Conservation (phyloP, 2,329 filamentous ascomycete species). For the Stromatinia cepivora region DNA sequence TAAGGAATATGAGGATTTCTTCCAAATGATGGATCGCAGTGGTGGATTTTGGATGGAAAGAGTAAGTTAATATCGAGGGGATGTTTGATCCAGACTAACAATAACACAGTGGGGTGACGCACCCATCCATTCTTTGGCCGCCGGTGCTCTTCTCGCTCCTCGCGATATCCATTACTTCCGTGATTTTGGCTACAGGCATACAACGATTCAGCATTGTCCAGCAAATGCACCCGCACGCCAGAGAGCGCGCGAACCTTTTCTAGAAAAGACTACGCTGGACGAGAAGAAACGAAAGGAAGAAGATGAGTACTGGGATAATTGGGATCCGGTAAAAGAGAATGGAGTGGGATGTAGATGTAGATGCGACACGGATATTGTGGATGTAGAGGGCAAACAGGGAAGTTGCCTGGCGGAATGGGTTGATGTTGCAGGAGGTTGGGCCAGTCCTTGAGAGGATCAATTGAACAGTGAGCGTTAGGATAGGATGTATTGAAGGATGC, state of each 20-base stretch:
- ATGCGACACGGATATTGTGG: constrained; percentile 95
- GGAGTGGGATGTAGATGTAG: constrained; percentile 94
- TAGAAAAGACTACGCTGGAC: constrained; percentile 78
- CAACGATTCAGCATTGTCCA: constrained; percentile 97
- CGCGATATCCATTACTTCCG: constrained; percentile 97
- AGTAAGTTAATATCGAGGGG: constrained; percentile 53
- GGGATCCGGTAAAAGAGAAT: constrained; percentile 87
- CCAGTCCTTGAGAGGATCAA: constrained; percentile 44
- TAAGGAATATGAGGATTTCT: constrained; percentile 97
- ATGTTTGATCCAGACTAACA: constrained; percentile 31
- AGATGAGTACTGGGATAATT: constrained; percentile 92
- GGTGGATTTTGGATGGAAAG: constrained; percentile 99
- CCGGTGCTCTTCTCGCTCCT: constrained; percentile 78
- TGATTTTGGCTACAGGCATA: constrained; percentile 97
- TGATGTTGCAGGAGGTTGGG: constrained; percentile 93
- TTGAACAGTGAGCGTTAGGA: constrained; percentile 12
- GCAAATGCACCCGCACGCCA: constrained; percentile 91
- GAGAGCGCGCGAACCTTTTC: constrained; percentile 73
- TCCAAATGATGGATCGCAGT: constrained; percentile 97
- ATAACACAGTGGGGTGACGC: constrained; percentile 86
- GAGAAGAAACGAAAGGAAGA: constrained; percentile 86
- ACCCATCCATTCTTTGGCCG: constrained; percentile 95
- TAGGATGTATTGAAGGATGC: constrained; percentile 2
- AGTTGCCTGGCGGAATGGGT: constrained; percentile 97
- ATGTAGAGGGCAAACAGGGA: constrained; percentile 96